A percentile compares a stretch with the other conserved stretches of the same genome.
These are phyloP conservation scores for Ceratocystis colombiana DNA, from an alignment of 2,329 filamentous ascomycete species.

Conservation along the genomic window DNA sequence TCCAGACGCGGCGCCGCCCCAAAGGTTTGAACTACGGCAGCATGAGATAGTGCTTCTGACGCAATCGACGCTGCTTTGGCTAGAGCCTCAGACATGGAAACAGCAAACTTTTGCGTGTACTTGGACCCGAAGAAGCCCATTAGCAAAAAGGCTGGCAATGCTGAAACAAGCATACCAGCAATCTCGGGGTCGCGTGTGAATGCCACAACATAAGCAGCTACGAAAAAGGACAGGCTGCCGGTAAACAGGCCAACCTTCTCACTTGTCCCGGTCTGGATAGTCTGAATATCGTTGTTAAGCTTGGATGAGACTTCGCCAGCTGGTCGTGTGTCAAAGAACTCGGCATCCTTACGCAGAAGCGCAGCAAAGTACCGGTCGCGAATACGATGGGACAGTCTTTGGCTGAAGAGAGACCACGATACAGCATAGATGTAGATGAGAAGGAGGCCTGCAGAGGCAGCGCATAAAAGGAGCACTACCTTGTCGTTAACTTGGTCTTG, in stretches of 20 bases:
- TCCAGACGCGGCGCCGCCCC: constrained; percentile 50
- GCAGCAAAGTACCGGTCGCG: constrained; percentile 50
- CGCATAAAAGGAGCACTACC: constrained; percentile 52
- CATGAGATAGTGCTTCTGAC: constrained; percentile 50
- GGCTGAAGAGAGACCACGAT: constrained; percentile 55
- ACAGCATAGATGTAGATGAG: constrained; percentile 55
- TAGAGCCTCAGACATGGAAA: constrained; percentile 43
- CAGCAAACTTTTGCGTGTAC: constrained; percentile 44
- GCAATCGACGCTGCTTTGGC: constrained; percentile 52
- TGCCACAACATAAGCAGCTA: constrained; percentile 56
- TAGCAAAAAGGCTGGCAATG: constrained; percentile 53
- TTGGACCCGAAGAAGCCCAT: constrained; percentile 47
- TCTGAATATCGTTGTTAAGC: constrained; percentile 55
- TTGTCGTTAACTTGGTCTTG: constrained; percentile 44
- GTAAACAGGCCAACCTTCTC: constrained; percentile 61
- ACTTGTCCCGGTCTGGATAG: constrained; percentile 56
- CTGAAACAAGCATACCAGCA: constrained; percentile 52
- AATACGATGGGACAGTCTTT: constrained; percentile 52
- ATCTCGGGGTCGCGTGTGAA: constrained; percentile 55
- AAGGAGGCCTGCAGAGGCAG: constrained; percentile 53
- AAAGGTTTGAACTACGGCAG: constrained; percentile 54
- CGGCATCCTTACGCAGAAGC: constrained; percentile 50
- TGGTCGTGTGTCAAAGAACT: constrained; percentile 53
- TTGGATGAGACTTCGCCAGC: constrained; percentile 54
- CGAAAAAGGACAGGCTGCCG: constrained; percentile 52